Evolutionary conservation across 805 yeast genomes (phyloP), one percentile per base, ranked within the genome.

Genomic region (Saturnispora hagleri): DNA sequence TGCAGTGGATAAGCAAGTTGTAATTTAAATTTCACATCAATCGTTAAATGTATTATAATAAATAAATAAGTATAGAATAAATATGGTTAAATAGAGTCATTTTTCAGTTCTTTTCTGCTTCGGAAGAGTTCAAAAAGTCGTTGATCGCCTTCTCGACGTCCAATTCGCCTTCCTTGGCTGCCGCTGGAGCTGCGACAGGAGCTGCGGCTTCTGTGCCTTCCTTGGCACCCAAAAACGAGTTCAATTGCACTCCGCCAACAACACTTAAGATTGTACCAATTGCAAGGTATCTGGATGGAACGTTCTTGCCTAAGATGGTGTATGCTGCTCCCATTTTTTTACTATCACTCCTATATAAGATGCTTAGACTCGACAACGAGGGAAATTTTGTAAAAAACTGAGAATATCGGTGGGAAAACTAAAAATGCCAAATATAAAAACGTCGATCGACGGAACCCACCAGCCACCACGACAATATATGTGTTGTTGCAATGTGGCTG

Each of bases 261-360:
- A 87, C 84, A 38, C 82, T 66, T 55, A 82, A 79, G 62, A 90
- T 73, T 46, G 96, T 89, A 59, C 85, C 91, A 60, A 89, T 69
- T 27, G 97, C 86, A 68, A 90, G 79, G 64, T 80, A 85, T 73
- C 89, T 90, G 57, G 97, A 79, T 62, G 80, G 89, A 61, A 89
- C 82, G 58, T 84, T 73, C 72, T 79, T 86, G 57, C 98, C 98
- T 62, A 89, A 74, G 64, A 90, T 85, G 58, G 73, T 74, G 79
- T 90, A 90, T 67, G 87, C 83, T 63, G 86, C 80, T 72, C 86
- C 91, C 95, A 88, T 89, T 67, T 35, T 33, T 27, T 6, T 27
- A 42, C n/a, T 27, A n/a, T 9, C n/a, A 5, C 13, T 38, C 22
- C 7, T 38, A 20, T 18, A 18, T 10, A 38, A 8, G 17, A 18